Evolutionary conservation across 2,329 filamentous ascomycete genomes (phyloP).

Genomic region (Cyanodermella asteris): DNA sequence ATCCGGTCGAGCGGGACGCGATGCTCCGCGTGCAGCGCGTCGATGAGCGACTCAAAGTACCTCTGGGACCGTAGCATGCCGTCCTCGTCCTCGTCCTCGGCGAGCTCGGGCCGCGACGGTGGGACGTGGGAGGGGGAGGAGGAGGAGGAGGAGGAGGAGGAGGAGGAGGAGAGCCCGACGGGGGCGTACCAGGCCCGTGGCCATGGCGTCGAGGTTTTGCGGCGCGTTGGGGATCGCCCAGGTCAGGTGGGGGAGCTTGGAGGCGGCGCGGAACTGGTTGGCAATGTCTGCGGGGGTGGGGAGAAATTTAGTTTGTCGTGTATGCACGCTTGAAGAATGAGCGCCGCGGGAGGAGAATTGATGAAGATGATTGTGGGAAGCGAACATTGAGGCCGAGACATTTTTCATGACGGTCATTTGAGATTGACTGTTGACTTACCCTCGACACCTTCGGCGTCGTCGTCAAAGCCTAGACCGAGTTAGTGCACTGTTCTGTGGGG

Average conservation of each 20-base stretch:
- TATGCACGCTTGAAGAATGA: too few species aligned
- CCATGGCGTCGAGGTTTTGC: constrained; percentile 22
- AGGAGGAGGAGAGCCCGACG: too few species aligned
- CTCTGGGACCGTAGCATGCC: constrained; percentile 19
- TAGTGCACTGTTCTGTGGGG: too few species aligned
- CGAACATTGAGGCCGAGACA: too few species aligned
- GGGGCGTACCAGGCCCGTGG: constrained; percentile 26
- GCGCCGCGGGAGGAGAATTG: too few species aligned
- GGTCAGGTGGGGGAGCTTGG: constrained; percentile 25
- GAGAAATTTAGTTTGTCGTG: too few species aligned
- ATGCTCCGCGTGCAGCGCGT: constrained; percentile 19
- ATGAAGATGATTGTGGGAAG: too few species aligned
- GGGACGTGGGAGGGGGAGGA: too few species aligned
- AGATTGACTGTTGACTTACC: too few species aligned
- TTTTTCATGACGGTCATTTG: too few species aligned
- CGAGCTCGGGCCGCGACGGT: constrained; percentile 20
- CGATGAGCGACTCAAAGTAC: constrained; percentile 21
- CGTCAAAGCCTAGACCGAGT: too few species aligned
- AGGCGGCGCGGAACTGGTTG: constrained; percentile 24
- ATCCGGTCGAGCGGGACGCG: constrained; percentile 19
- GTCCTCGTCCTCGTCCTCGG: constrained; percentile 24
- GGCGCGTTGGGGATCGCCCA: constrained; percentile 30
- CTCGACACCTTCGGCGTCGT: too few species aligned
- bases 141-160: constrained; percentile 18
- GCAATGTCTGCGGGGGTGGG: constrained; percentile 16